Evolutionary conservation across 2,329 filamentous ascomycete genomes (phyloP), one percentile per base, ranked within the genome.

Genomic region (Fusarium sp.): DNA sequence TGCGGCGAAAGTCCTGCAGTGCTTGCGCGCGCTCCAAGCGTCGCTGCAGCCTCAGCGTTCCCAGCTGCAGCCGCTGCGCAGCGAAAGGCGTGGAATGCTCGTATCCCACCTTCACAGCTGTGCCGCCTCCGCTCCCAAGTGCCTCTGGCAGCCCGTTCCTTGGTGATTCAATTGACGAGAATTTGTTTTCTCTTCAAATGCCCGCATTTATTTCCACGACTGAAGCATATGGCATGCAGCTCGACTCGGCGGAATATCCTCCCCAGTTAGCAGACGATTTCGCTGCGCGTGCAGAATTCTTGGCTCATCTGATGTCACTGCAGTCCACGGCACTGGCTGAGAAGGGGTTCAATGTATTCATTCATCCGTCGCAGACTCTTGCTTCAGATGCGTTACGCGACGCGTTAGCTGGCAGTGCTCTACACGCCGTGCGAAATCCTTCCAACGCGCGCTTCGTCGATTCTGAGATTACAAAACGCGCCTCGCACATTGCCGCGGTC

Each of bases 1-100:
- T 53, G 16, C 28, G 62, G 9, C 46, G 59, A 16, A 56, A 40
- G n/a, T 64, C 62, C 15, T 65, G 59, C 15, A 30, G n/a, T 43
- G 28, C 25, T 5, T 65, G 62, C 16, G 59, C 33, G 3, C 47
- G 19, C 5, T 37, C 47, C 16, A 64, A 65, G 7, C 46, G 59
- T 6, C 38, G 58, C 3, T 65, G 62, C 9, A 52, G 32, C 9
- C 62, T 65, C 6, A n/a, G 38, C 6, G 2, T 23, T 2, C 58
- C 62, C n/a, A 49, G 25, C 5, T 65, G 62, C 33, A 43, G 38
- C 7, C 62, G 58, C 8, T 64, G 62, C 37, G 9, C 18, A 21
- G 46, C 46, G 0, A 63, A 25, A 19, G 28, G 15, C 11, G 6
- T 23, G 1, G 40, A 37, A 25, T 64, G 58, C 43, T 50, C 47